phyloP scores from a whole-genome alignment of 2,329 filamentous ascomycete species.

The Calcarisporium arbuscula region DNA sequence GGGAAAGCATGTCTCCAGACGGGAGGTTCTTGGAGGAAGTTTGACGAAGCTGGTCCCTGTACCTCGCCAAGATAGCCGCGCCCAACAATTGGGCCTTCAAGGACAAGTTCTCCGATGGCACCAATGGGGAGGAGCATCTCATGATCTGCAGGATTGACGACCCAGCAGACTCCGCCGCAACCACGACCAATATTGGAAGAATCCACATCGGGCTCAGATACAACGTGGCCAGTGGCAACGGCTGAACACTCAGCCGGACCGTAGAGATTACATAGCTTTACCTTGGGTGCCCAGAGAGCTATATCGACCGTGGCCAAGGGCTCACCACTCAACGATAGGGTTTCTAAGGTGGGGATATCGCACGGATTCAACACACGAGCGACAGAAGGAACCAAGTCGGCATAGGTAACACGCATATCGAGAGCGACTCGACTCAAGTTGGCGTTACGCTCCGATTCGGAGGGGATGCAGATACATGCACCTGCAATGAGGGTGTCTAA shows the following conservation, averaged over 20 bases:
- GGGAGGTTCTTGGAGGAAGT: not conserved
- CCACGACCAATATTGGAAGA: not conserved
- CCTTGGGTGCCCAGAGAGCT: not conserved
- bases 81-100: not conserved
- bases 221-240: not conserved
- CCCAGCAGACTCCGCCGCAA: not conserved
- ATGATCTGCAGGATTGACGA: not conserved
- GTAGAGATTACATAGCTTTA: not conserved
- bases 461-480: not conserved
- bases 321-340: not conserved
- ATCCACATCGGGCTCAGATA: not conserved
- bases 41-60: not conserved
- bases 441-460: not conserved
- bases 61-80: not conserved
- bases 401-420: not conserved
- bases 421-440: not conserved
- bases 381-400: not conserved
- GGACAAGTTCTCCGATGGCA: not conserved
- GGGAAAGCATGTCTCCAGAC: not conserved
- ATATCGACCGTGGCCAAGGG: not conserved
- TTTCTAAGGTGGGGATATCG: not conserved
- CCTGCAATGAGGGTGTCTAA: not conserved
- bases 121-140: not conserved
- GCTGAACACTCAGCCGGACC: not conserved
- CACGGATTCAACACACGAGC: not conserved